phyloP scores from a whole-genome alignment of 2,329 filamentous ascomycete genomes.

The Setomelanomma holmii region DNA sequence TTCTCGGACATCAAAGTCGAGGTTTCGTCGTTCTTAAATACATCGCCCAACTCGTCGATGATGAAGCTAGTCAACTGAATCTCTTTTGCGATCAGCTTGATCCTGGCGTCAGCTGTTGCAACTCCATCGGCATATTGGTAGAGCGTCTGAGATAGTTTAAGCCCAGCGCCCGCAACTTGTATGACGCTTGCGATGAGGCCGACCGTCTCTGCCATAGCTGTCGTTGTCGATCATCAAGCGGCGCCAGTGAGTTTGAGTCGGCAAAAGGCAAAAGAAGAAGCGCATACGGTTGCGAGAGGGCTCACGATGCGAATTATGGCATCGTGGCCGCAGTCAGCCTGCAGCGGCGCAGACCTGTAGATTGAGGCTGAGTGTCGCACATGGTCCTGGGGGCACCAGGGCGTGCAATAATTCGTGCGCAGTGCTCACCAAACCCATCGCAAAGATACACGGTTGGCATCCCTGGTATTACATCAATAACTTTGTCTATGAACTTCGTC shows the following conservation, averaged over 20 bases:
- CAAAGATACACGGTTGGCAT: too few relatives aligned
- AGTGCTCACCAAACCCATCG: too few relatives aligned
- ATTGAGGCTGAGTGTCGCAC: too few relatives aligned
- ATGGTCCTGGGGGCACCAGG: neutral
- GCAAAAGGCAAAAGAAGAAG: neutral
- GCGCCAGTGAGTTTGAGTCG: neutral
- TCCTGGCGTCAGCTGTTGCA: constrained; percentile 34
- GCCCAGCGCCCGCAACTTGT: constrained; percentile 37
- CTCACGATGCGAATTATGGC: neutral
- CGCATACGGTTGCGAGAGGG: neutral
- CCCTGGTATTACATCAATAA: too few relatives aligned
- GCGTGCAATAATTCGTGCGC: neutral
- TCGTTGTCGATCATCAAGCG: neutral
- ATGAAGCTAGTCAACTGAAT: constrained; percentile 37
- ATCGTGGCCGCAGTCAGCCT: neutral
- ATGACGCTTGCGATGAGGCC: constrained; percentile 41
- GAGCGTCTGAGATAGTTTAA: constrained; percentile 38
- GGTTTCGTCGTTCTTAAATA: constrained; percentile 36
- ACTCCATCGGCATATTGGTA: constrained; percentile 42
- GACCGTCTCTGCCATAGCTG: constrained; percentile 31
- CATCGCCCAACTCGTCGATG: constrained; percentile 34
- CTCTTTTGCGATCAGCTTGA: constrained; percentile 39
- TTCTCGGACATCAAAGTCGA: constrained; percentile 32
- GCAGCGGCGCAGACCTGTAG: too few relatives aligned
- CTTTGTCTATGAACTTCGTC: too few relatives aligned